These are phyloP conservation scores for Claviceps quebecensis DNA, from an alignment of 2,329 filamentous ascomycete species.

Conservation along the genomic window DNA sequence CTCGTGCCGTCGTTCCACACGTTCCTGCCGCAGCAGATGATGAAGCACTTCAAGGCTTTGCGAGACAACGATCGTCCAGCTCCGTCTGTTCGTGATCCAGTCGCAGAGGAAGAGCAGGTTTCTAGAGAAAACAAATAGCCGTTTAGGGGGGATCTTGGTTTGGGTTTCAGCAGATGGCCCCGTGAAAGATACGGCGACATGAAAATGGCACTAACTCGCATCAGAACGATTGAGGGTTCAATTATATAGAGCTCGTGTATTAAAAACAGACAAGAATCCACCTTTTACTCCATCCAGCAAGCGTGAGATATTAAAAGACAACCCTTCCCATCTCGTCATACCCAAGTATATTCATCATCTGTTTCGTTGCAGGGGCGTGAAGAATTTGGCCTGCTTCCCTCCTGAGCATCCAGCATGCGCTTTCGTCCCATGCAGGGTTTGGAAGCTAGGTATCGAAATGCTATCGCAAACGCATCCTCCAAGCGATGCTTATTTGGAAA, in stretches of 20 bases:
- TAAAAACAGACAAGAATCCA: not conserved
- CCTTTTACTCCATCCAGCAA: not conserved
- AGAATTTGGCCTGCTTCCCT: not conserved
- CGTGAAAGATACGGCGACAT: not conserved
- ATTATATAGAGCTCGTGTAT: not conserved
- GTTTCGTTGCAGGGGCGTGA: not conserved
- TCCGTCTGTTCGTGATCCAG: conserved; percentile 26
- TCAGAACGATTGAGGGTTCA: not conserved
- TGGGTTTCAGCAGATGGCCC: not conserved
- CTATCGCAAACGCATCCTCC: too few relatives aligned
- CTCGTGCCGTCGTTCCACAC: conserved; percentile 49
- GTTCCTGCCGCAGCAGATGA: conserved; percentile 54
- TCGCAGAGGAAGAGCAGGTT: conserved; percentile 16
- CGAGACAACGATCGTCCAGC: conserved; percentile 27
- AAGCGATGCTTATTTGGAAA: not conserved
- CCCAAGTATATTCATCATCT: not conserved
- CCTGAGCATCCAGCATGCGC: not conserved
- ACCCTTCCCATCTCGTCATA: not conserved
- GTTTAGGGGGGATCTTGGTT: not conserved
- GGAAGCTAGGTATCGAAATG: too few relatives aligned
- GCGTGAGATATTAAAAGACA: not conserved
- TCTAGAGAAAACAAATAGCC: not conserved
- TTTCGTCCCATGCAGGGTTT: not conserved
- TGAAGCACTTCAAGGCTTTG: conserved; percentile 51
- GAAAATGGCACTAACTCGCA: not conserved